These are phyloP conservation scores for Apium graveolens DNA, from an alignment of 129 eudicot species.

Conservation along the genomic window DNA sequence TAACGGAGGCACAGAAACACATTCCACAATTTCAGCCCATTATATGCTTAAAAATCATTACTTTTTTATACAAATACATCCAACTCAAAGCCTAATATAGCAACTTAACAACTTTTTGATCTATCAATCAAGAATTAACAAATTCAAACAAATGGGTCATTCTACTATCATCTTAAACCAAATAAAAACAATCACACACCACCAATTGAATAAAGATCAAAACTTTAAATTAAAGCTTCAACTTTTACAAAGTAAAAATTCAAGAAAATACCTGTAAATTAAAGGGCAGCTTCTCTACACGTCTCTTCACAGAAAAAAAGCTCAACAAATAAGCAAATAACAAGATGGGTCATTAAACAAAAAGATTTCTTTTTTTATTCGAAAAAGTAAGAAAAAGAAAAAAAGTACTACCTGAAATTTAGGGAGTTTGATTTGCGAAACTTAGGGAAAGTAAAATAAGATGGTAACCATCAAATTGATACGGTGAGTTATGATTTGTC, in stretches of 20 bases:
- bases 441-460: neutral
- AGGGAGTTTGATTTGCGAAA: no score
- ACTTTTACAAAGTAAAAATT: no score
- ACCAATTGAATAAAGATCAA: neutral
- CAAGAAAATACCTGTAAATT: neutral
- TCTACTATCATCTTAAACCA: neutral
- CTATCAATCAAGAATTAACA: neutral
- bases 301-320: neutral
- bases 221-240: neutral
- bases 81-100: neutral
- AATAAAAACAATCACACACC: neutral
- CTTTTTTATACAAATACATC: neutral
- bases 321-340: conserved; percentile 15
- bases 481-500: neutral
- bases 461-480: neutral
- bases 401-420: neutral
- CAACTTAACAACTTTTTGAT: neutral
- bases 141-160: neutral
- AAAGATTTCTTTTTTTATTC: no score
- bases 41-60: neutral
- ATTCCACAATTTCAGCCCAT: neutral
- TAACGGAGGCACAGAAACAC: neutral
- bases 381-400: no score
- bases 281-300: neutral
- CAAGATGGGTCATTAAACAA: conserved; percentile 11